phyloP scores from a whole-genome alignment of 371 early-diverging fungal genomes.

The Mortierella sp. region DNA sequence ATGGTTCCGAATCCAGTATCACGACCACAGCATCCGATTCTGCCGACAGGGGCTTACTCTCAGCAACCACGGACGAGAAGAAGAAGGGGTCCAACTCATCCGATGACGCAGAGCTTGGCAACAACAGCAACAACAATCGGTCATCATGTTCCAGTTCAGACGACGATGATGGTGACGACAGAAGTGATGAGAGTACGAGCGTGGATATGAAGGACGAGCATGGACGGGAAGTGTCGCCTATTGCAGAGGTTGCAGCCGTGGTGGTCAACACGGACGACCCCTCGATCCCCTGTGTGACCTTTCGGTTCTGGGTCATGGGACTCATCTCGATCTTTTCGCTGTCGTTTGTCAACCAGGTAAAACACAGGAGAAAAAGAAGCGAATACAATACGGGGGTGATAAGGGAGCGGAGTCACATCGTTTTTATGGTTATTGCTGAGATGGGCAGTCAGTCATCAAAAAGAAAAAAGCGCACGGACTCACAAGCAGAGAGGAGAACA shows the following conservation, averaged over 20 bases:
- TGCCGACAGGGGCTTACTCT: not conserved
- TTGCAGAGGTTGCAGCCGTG: constrained; percentile 77
- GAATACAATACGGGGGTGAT: too few relatives aligned
- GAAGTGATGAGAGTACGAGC: too few relatives aligned
- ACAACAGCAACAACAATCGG: not conserved
- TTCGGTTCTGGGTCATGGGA: constrained; percentile 83
- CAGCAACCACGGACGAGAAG: not conserved
- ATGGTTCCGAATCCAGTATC: not conserved
- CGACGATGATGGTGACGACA: not conserved
- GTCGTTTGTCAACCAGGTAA: constrained; percentile 78
- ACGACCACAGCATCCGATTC: not conserved
- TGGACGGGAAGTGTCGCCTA: constrained; percentile 75
- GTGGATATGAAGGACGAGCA: constrained; percentile 10
- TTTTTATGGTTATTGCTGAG: too few relatives aligned
- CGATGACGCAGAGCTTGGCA: not conserved
- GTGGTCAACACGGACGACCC: constrained; percentile 76
- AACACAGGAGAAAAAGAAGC: not conserved
- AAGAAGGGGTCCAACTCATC: not conserved
- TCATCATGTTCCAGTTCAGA: not conserved
- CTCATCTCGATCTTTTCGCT: constrained; percentile 72
- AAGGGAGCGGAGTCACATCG: too few relatives aligned
- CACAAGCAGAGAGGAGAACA: too few relatives aligned
- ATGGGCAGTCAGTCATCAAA: too few relatives aligned
- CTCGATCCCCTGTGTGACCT: constrained; percentile 77
- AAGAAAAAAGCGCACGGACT: too few relatives aligned